A percentile compares a stretch with the other conserved stretches of the same genome.
phyloP scores from a whole-genome alignment of 2,329 filamentous ascomycete genomes.

The Alternaria rosae region DNA sequence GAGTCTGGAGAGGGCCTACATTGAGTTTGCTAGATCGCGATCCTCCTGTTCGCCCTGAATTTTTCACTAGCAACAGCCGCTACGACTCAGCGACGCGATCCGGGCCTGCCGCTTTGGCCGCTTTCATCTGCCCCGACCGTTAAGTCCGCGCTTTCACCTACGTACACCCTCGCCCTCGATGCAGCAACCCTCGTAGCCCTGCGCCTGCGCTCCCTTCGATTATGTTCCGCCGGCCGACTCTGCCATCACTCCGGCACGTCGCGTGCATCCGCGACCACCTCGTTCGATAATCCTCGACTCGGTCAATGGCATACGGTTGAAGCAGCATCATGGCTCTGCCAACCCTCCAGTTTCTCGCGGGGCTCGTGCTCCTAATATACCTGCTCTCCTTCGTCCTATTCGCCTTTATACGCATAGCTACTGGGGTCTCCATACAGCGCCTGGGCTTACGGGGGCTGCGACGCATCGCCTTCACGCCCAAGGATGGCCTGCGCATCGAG shows the following conservation, averaged over 20 bases:
- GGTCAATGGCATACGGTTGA: constrained; percentile 37
- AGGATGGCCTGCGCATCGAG: constrained; percentile 88
- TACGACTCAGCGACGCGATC: constrained; percentile 10
- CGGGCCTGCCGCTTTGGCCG: constrained; percentile 22
- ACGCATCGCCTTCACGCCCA: constrained; percentile 86
- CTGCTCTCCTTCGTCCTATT: constrained; percentile 92
- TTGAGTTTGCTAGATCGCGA: neutral
- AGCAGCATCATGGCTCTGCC: constrained; percentile 54
- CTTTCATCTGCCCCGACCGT: constrained; percentile 19
- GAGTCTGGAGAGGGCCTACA: neutral
- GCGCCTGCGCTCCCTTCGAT: constrained; percentile 29
- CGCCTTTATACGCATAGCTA: constrained; percentile 88
- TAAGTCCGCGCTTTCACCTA: constrained; percentile 14
- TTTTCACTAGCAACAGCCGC: neutral
- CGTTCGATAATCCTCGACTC: constrained; percentile 22
- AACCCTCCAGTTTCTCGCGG: constrained; percentile 76
- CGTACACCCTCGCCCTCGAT: constrained; percentile 22
- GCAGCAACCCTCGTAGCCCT: constrained; percentile 24
- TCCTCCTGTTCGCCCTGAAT: neutral
- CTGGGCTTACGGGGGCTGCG: constrained; percentile 92
- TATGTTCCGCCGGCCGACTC: constrained; percentile 38
- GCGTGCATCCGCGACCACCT: constrained; percentile 35
- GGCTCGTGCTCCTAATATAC: constrained; percentile 84
- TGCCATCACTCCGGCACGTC: constrained; percentile 31
- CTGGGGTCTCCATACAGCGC: constrained; percentile 93